phyloP scores from a whole-genome alignment of 2,329 filamentous ascomycete genomes.

The Phialocephala subalpina region DNA sequence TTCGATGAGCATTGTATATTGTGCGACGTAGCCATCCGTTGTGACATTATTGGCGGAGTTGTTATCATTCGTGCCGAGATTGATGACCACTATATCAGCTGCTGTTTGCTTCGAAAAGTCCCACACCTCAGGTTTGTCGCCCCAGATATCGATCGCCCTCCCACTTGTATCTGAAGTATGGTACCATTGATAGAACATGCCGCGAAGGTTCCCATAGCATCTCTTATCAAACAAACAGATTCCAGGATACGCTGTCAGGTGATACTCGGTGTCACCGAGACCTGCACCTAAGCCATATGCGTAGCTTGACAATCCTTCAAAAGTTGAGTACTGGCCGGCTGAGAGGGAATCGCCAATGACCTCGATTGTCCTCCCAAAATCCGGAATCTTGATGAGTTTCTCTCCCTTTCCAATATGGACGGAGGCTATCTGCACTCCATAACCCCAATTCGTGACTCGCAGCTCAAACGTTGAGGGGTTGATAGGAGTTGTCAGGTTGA shows the following conservation, averaged over 20 bases:
- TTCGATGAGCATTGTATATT: constrained; percentile 54
- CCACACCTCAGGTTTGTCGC: constrained; percentile 54
- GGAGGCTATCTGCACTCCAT: constrained; percentile 62
- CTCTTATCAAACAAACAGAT: constrained; percentile 63
- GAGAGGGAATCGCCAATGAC: constrained; percentile 59
- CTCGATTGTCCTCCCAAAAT: constrained; percentile 49
- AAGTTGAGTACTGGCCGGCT: constrained; percentile 63
- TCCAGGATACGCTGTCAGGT: constrained; percentile 64
- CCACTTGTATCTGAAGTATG: constrained; percentile 59
- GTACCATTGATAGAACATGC: constrained; percentile 64
- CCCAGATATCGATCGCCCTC: constrained; percentile 32
- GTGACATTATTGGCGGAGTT: constrained; percentile 52
- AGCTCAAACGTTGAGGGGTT: constrained; percentile 61
- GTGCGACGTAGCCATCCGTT: constrained; percentile 49
- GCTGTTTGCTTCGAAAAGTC: constrained; percentile 52
- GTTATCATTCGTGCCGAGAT: constrained; percentile 56
- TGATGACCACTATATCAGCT: constrained; percentile 55
- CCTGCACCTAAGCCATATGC: constrained; percentile 63
- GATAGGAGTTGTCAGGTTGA: constrained; percentile 52
- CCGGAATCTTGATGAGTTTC: constrained; percentile 53
- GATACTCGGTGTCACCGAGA: constrained; percentile 65
- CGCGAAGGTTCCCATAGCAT: constrained; percentile 61
- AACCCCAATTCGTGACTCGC: constrained; percentile 67
- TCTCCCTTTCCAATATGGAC: constrained; percentile 57
- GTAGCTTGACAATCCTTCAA: constrained; percentile 64